Conservation (phyloP, 306 rosid genomes). For the Ziziphus jujuba region DNA sequence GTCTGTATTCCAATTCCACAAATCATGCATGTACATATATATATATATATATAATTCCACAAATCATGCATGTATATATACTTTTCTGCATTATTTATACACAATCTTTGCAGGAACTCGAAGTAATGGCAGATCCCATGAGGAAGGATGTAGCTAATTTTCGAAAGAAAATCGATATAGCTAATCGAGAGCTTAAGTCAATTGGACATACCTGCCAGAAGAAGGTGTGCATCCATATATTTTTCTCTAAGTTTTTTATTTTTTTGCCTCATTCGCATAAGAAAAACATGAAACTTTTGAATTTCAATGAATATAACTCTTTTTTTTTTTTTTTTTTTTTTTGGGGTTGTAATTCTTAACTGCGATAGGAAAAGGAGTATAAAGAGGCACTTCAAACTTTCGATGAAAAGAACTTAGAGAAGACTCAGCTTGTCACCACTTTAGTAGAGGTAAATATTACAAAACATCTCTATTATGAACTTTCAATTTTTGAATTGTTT, state of each 20-base stretch:
- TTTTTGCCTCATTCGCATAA: not conserved
- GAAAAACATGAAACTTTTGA: no score
- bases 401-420: constrained; percentile 77
- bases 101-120: constrained; percentile 64
- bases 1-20: constrained; percentile 5
- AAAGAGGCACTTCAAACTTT: constrained; percentile 69
- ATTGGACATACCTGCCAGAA: constrained; percentile 73
- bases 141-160: constrained; percentile 77
- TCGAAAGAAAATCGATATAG: constrained; percentile 71
- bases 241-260: not conserved
- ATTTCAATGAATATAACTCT: no score
- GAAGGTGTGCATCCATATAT: constrained; percentile 54
- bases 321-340: no score
- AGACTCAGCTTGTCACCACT: constrained; percentile 60
- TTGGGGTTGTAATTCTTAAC: no score
- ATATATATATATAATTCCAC: no score
- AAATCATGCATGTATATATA: not conserved
- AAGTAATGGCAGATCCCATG: constrained; percentile 80
- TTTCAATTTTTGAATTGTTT: no score
- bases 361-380: constrained; percentile 75
- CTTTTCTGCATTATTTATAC: not conserved
- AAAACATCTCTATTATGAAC: no score
- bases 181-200: constrained; percentile 71
- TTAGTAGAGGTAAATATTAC: constrained; percentile 61
- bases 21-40: not conserved